phyloP scores from a whole-genome alignment of 164 flowering plant genomes.

The Kalanchoe fedtschenkoi region DNA sequence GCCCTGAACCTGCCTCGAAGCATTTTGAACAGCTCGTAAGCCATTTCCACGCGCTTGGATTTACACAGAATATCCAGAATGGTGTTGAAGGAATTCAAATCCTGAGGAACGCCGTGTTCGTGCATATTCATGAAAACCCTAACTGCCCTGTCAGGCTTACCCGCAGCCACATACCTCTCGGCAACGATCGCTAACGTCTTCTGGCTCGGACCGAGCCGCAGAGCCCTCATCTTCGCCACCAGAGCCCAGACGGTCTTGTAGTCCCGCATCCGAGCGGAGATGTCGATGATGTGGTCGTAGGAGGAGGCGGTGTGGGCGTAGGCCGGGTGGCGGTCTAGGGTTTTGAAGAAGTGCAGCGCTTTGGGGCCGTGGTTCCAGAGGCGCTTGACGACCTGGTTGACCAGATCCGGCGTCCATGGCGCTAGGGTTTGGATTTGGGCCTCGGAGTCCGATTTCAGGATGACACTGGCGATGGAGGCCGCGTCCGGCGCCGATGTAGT shows the following conservation, averaged over 20 bases:
- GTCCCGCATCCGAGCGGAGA: constrained; percentile 62
- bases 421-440: constrained; percentile 18
- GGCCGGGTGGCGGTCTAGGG: constrained; percentile 35
- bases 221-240: constrained; percentile 41
- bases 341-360: constrained; percentile 61
- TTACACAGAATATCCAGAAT: constrained; percentile 67
- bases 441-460: constrained; percentile 32
- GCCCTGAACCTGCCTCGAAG: constrained; percentile 46
- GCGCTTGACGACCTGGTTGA: constrained; percentile 46
- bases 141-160: constrained; percentile 68
- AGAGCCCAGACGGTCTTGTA: constrained; percentile 48
- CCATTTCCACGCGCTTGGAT: constrained; percentile 58
- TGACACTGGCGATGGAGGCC: constrained; percentile 22
- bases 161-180: constrained; percentile 60
- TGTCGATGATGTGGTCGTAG: constrained; percentile 74
- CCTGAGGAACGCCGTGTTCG: constrained; percentile 57
- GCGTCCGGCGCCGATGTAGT: constrained; percentile 18
- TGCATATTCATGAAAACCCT: constrained; percentile 70
- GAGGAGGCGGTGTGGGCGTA: constrained; percentile 48
- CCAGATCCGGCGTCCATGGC: constrained; percentile 51
- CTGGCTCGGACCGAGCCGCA: constrained; percentile 46
- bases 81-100: constrained; percentile 61
- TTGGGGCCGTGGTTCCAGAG: constrained; percentile 90
- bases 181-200: constrained; percentile 65
- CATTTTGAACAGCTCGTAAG: constrained; percentile 44